A percentile compares a stretch with the other conserved stretches of the same genome.
These are phyloP conservation scores for Hymenoscyphus infarciens DNA, from an alignment of 2,329 filamentous ascomycete genomes.

Conservation along the genomic window DNA sequence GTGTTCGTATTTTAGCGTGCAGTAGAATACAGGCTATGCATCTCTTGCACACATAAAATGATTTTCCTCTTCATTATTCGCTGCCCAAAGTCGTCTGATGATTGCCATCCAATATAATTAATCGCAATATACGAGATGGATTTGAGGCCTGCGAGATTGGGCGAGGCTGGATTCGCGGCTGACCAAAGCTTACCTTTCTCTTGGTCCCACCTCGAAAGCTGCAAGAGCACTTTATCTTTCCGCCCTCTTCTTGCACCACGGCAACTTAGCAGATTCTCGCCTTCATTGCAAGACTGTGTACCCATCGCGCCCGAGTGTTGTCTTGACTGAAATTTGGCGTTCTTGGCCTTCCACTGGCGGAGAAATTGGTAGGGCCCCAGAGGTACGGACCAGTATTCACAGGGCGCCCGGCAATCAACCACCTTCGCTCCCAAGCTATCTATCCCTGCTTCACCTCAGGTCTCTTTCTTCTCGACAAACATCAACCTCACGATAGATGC, in stretches of 20 bases:
- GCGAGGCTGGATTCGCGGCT: conserved; percentile 14
- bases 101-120: background rate
- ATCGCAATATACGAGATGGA: background rate
- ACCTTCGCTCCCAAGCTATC: conserved; percentile 9
- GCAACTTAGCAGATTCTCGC: background rate
- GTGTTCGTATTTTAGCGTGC: background rate
- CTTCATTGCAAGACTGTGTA: background rate
- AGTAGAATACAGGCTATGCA: conserved; percentile 5
- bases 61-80: background rate
- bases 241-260: background rate
- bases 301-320: background rate
- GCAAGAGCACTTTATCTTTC: background rate
- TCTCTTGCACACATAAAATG: conserved; percentile 3
- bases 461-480: background rate
- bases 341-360: background rate
- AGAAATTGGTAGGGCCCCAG: background rate
- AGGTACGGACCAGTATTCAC: background rate
- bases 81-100: background rate
- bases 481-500: conserved; percentile 14
- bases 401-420: background rate
- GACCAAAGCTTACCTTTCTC: background rate
- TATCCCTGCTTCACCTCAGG: conserved; percentile 4
- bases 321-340: background rate
- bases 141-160: background rate
- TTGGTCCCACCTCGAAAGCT: background rate